Evolutionary conservation across 805 yeast species (phyloP).

Genomic region (Yarrowia sp.): DNA sequence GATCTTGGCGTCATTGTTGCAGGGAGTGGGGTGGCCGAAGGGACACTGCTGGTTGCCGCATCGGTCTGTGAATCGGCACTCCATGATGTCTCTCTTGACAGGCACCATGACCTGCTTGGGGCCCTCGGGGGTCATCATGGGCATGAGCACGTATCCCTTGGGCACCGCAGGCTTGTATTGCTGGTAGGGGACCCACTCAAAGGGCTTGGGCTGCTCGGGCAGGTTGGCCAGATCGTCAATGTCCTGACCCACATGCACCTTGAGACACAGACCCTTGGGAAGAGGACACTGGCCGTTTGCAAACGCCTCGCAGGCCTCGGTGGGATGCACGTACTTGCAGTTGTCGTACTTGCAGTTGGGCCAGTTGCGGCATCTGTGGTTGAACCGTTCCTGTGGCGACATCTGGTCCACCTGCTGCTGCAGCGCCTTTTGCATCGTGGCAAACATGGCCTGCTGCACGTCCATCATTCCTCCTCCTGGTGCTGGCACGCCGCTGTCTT

Average conservation of each 20-base stretch:
- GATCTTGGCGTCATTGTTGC: slow-evolving; percentile 75
- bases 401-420: background rate
- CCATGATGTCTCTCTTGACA: slow-evolving; percentile 49
- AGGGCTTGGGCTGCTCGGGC: slow-evolving; percentile 37
- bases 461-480: background rate
- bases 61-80: slow-evolving; percentile 77
- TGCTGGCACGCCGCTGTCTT: too few species aligned
- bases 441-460: slow-evolving; percentile 24
- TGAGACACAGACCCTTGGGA: slow-evolving; percentile 66
- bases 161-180: slow-evolving; percentile 18
- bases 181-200: slow-evolving; percentile 16
- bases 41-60: slow-evolving; percentile 84
- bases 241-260: slow-evolving; percentile 85
- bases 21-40: slow-evolving; percentile 91
- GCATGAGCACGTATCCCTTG: slow-evolving; percentile 25
- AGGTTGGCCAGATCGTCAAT: slow-evolving; percentile 33
- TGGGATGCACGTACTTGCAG: slow-evolving; percentile 82
- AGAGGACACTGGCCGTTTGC: background rate
- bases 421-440: slow-evolving; percentile 27
- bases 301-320: slow-evolving; percentile 72
- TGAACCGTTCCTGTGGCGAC: slow-evolving; percentile 36
- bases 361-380: slow-evolving; percentile 49
- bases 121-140: slow-evolving; percentile 30
- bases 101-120: slow-evolving; percentile 52
- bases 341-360: slow-evolving; percentile 50